phyloP scores from a whole-genome alignment of 1,139 yeast species.

The Zygosaccharomyces sapae region DNA sequence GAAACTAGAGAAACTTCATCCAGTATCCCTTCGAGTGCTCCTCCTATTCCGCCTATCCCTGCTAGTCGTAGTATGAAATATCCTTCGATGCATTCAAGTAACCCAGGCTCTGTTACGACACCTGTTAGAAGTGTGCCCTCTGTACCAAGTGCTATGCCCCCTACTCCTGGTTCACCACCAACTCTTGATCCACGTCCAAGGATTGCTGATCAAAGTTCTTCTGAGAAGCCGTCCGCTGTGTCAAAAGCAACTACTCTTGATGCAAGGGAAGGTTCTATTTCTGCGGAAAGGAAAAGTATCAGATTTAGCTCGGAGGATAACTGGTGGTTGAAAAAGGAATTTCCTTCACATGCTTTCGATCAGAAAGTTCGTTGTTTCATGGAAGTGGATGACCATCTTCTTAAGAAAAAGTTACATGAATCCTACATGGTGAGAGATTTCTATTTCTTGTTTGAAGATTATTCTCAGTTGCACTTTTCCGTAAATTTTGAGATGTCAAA shows the following conservation, averaged over 20 bases:
- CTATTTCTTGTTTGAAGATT: constrained; percentile 69
- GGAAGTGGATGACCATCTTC: constrained; percentile 60
- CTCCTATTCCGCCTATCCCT: neutral
- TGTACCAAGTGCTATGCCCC: constrained; percentile 14
- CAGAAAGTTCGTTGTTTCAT: constrained; percentile 43
- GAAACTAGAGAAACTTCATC: neutral
- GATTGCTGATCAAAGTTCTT: neutral
- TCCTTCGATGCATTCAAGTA: neutral
- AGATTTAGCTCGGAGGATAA: constrained; percentile 38
- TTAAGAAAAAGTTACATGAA: constrained; percentile 57
- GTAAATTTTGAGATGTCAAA: constrained; percentile 52
- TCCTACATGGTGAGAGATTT: constrained; percentile 55
- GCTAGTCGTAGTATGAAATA: neutral
- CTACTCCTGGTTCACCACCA: constrained; percentile 17
- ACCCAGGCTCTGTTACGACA: constrained; percentile 6
- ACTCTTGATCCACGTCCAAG: constrained; percentile 8
- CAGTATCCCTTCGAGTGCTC: neutral
- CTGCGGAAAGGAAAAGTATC: constrained; percentile 17
- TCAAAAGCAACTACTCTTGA: constrained; percentile 11
- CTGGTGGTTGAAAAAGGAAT: constrained; percentile 41
- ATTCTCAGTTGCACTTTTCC: constrained; percentile 57
- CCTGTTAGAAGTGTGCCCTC: constrained; percentile 15
- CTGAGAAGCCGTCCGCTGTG: neutral
- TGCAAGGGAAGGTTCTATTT: constrained; percentile 13
- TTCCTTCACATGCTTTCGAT: constrained; percentile 52